These are phyloP conservation scores for Diversispora epigaea DNA, from an alignment of 192 early-diverging fungal species.

Conservation along the genomic window DNA sequence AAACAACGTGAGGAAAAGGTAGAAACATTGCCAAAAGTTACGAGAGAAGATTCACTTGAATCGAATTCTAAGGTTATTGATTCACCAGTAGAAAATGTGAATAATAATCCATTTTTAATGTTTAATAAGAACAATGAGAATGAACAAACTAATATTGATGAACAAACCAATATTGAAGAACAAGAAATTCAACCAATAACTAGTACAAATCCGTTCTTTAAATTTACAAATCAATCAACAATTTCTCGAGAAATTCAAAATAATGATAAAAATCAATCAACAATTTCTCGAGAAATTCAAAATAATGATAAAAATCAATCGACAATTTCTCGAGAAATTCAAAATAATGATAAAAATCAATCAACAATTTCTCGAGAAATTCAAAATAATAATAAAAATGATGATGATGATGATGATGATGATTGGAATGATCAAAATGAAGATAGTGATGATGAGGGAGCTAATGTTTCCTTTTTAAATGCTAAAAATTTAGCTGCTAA, in stretches of 20 bases:
- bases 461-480: conserved; percentile 23
- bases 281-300: conserved; percentile 11
- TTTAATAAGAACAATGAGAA: conserved; percentile 3
- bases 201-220: conserved; percentile 46
- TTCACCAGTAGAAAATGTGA: not conserved
- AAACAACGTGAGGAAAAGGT: conserved; percentile 28
- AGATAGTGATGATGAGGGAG: conserved; percentile 36
- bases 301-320: conserved; percentile 10
- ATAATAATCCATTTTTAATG: conserved; percentile 45
- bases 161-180: conserved; percentile 30
- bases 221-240: conserved; percentile 35
- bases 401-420: conserved; percentile 33
- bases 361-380: conserved; percentile 14
- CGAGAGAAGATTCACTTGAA: not conserved
- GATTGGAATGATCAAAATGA: conserved; percentile 41
- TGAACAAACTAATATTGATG: conserved; percentile 1
- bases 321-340: conserved; percentile 10
- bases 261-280: conserved; percentile 7
- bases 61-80: not conserved
- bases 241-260: not conserved
- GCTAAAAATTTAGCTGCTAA: conserved; percentile 36
- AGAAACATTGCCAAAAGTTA: not conserved
- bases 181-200: no score
- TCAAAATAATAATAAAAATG: not conserved
- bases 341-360: conserved; percentile 12